Evolutionary conservation across 345 rosid species (phyloP).

Genomic region (Camelina laxa): DNA sequence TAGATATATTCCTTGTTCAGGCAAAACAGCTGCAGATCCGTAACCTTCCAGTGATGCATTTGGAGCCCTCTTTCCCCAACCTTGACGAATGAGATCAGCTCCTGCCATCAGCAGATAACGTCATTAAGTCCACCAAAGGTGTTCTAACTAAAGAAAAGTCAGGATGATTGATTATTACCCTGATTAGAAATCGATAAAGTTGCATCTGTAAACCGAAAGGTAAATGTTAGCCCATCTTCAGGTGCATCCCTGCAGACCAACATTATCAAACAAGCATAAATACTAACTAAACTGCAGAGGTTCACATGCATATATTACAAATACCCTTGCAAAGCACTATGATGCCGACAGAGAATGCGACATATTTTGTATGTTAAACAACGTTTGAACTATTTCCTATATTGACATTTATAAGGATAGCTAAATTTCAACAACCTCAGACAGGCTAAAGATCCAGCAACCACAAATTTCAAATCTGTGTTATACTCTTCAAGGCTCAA

Average conservation of each 20-base stretch:
- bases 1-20: constrained; percentile 98
- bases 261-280: constrained; percentile 40
- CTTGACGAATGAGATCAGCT: constrained; percentile 79
- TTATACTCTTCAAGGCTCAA: constrained; percentile 19
- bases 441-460: constrained; percentile 21
- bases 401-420: constrained; percentile 4
- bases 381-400: constrained; percentile 6
- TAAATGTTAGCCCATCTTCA: constrained; percentile 91
- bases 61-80: constrained; percentile 88
- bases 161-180: constrained; percentile 57
- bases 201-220: constrained; percentile 95
- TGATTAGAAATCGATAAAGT: constrained; percentile 79
- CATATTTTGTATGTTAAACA: constrained; percentile 14
- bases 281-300: constrained; percentile 33
- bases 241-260: constrained; percentile 73
- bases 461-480: constrained; percentile 3
- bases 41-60: constrained; percentile 90
- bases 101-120: constrained; percentile 47
- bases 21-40: constrained; percentile 95
- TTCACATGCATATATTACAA: constrained; percentile 20
- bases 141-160: constrained; percentile 22
- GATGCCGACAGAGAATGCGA: constrained; percentile 1
- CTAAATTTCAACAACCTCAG: constrained; percentile 6
- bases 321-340: constrained; percentile 6
- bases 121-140: constrained; percentile 24